Evolutionary conservation across 176 grass and related monocot species (phyloP).

Genomic region (bread wheat (Triticum aestivum)): IWGSC_CS_RefSeq_v2.1 NC_057808.1:73655133-73655632

Average conservation of each 20-base stretch:
- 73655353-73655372: background rate
- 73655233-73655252: constrained; percentile 49
- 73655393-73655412: no score
- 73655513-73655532: no score
- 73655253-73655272: background rate
- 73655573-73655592: background rate
- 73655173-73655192: constrained; percentile 96
- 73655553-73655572: no score
- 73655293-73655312: background rate
- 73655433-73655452: no score
- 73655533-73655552: no score
- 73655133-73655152: constrained; percentile 90
- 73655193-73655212: constrained; percentile 94
- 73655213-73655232: constrained; percentile 98
- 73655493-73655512: no score
- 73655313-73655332: background rate
- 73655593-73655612: background rate
- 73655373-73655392: background rate
- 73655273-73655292: constrained; percentile 8
- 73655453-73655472: no score
- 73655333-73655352: background rate
- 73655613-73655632: background rate
- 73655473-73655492: no score
- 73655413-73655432: no score
- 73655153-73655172: constrained; percentile 97